Evolutionary conservation across 345 rosid genomes (phyloP), one percentile per base, ranked within the genome.

Genomic region (Moricandia moricandioides): DNA sequence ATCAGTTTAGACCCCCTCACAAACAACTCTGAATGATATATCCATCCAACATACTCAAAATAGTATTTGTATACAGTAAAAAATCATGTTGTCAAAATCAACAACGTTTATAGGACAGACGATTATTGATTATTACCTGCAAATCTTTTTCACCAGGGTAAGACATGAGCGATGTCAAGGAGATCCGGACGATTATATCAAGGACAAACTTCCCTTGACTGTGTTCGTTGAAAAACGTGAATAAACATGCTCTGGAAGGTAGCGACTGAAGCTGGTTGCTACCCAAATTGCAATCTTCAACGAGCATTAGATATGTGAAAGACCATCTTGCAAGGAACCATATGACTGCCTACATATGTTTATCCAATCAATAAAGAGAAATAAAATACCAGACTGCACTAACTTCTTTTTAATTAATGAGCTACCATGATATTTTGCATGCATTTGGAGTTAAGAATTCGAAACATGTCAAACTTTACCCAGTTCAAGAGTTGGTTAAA

Each of bases 281-380:
- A 71, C 83, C 79, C 62, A 82, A 79, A 82, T 80, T 75, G 82
- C 79, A 80, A 70, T 80, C 83, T 81, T 89, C 97, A 31, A 81
- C 79, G 69, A 96, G 71, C 90, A 93, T 78, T 52, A 93, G 82
- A 75, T 89, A 93, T 75, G 98, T 93, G 55, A 76, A 85, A 56
- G 92, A 88, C 98, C 97, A 91, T 85, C 97, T 89, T 60, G 94
- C 90, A 79, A 93, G 97, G 83, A 93, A 91, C 98, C 97, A 93
- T 82, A 89, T 75, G 72, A 93, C 81, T 79, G 97, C 97, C 98
- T 93, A 83, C 71, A 84, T 43, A 65, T n/a, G 35, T 71, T 70
- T 57, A 54, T 58, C 47, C 24, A 76, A 62, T 70, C 52, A 77
- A 31, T 70, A 40, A 21, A 21, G 24, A 21, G 2, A 21, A 21